Evolutionary conservation across 495 filamentous ascomycete genomes (phyloP), one percentile per base, ranked within the genome.

Genomic region (Friedmanniomyces endolithicus): DNA sequence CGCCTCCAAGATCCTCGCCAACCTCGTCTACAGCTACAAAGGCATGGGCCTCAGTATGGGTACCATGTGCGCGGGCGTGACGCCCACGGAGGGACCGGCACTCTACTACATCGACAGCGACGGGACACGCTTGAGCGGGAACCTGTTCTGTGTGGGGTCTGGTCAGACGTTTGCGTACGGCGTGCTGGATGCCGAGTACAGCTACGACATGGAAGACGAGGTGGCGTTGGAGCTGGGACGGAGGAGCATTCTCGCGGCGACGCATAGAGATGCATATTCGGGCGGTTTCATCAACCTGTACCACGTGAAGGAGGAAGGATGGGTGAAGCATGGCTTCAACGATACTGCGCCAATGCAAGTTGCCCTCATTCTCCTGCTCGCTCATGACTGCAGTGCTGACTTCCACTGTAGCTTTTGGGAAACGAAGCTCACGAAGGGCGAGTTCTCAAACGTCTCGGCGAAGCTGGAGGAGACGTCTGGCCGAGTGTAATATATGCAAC

Each of bases 101-200:
- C 83, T 98, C 14, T 98, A 97, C 80, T 98, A 98, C 76, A 94
- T 98, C 72, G 92, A 98, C 73, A 92, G 85, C 47, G 92, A 98
- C 73, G 92, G 92, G 60, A 97, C 94, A 35, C 80, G 92, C 24
- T 77, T 97, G 44, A 74, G 87, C 35, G 94, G 92, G 39, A 94
- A 97, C 73, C 74, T 97, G 57, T 98, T 97, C 78, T 98, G 94
- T 73, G 92, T 98, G 55, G 92, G 92, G 39, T 92, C 86, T 46
- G 92, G 92, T 65, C 92, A 98, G 77, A 98, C 94, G 1, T 97
- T 97, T 68, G 92, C 92, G 48, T 98, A 98, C 70, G 92, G 92
- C 71, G 92, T 98, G 63, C 75, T 98, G 57, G 92, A 98, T 67
- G 86, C 90, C 29, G 85, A 95, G 75, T 98, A 98, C 72, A 72